A percentile compares a stretch with the other conserved stretches of the same genome.
These are phyloP conservation scores for Colletotrichum neosansevieriae DNA, from an alignment of 2,329 filamentous ascomycete genomes.

Conservation along the genomic window DNA sequence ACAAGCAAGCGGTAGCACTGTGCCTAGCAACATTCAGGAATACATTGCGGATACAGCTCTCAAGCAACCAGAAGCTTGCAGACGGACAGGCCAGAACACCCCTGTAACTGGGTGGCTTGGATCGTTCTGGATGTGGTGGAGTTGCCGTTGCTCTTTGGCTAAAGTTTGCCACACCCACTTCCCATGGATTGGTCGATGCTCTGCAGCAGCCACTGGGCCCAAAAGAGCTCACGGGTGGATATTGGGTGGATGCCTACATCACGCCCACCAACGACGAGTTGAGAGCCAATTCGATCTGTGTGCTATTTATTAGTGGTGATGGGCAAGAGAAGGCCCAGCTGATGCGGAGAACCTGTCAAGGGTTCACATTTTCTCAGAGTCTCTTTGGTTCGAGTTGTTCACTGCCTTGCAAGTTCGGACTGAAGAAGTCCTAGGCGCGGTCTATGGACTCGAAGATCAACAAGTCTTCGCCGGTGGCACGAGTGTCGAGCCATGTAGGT, in stretches of 20 bases:
- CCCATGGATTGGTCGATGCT: constrained; percentile 21
- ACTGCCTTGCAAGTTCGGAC: background rate
- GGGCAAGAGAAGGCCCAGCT: constrained; percentile 6
- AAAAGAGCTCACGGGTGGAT: constrained; percentile 18
- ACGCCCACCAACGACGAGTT: constrained; percentile 14
- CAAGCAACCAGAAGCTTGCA: constrained; percentile 21
- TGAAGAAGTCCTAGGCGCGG: background rate
- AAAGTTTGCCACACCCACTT: constrained; percentile 12
- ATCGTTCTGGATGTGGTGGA: constrained; percentile 4
- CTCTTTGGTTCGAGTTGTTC: background rate
- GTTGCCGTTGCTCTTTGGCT: constrained; percentile 26
- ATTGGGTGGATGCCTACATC: constrained; percentile 14
- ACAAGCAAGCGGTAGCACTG: constrained; percentile 15
- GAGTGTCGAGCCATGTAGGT: constrained; percentile 23
- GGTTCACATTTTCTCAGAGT: background rate
- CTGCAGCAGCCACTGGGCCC: constrained; percentile 26
- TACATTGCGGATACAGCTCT: constrained; percentile 10
- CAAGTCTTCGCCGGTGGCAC: constrained; percentile 15
- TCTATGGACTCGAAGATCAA: constrained; percentile 9
- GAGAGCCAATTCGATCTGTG: constrained; percentile 22
- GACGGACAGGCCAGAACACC: constrained; percentile 20
- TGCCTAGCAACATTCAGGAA: constrained; percentile 2
- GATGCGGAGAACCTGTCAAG: constrained; percentile 19
- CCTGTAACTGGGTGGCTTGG: constrained; percentile 3
- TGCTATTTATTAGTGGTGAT: constrained; percentile 14